phyloP scores from a whole-genome alignment of 2,329 filamentous ascomycete genomes.

The Hypoxylon sp. region DNA sequence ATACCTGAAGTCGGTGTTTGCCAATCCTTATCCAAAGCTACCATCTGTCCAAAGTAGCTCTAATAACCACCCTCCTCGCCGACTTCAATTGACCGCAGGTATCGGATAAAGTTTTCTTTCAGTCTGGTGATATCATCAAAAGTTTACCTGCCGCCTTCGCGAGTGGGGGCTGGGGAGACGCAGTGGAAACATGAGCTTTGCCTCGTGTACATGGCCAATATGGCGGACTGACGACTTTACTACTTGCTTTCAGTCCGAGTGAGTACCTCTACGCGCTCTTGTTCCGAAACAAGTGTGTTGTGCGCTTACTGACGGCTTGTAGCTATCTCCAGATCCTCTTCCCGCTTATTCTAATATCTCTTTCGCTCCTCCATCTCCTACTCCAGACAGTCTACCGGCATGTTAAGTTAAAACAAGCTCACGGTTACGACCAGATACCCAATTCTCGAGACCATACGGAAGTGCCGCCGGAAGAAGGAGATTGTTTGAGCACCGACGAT shows the following conservation, averaged over 20 bases:
- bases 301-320: constrained; percentile 38
- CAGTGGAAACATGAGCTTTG: constrained; percentile 57
- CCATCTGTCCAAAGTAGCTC: constrained; percentile 17
- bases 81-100: constrained; percentile 22
- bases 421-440: constrained; percentile 69
- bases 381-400: constrained; percentile 68
- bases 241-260: constrained; percentile 76
- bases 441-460: constrained; percentile 64
- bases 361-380: constrained; percentile 77
- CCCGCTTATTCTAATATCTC: constrained; percentile 76
- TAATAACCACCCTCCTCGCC: constrained; percentile 7
- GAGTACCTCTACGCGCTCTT: constrained; percentile 53
- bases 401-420: constrained; percentile 63
- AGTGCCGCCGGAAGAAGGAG: constrained; percentile 62
- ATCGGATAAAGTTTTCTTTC: constrained; percentile 12
- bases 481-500: constrained; percentile 67
- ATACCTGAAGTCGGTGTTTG: constrained; percentile 14
- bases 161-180: constrained; percentile 41
- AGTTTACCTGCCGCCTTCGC: constrained; percentile 29
- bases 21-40: constrained; percentile 11
- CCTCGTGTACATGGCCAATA: constrained; percentile 68
- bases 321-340: constrained; percentile 86
- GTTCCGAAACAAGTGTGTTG: constrained; percentile 8
- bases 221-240: constrained; percentile 75
- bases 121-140: constrained; percentile 40